phyloP scores from a whole-genome alignment of 768 basidiomycete genomes.

The Boletus coccyginus region DNA sequence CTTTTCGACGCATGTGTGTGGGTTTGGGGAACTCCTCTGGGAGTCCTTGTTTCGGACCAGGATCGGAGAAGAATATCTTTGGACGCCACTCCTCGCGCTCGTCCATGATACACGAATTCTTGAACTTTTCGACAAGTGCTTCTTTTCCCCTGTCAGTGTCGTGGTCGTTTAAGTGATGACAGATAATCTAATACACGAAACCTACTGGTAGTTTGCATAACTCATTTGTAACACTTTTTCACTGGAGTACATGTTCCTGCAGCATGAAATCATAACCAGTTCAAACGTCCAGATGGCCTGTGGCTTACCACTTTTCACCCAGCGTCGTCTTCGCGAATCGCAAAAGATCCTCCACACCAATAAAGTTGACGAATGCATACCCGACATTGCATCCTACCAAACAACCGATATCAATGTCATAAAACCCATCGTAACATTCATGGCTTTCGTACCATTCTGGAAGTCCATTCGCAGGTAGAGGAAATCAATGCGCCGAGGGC shows the following conservation, averaged over 20 bases:
- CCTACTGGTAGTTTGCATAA: constrained; percentile 90
- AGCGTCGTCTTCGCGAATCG: constrained; percentile 70
- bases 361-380: constrained; percentile 90
- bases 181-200: constrained; percentile 11
- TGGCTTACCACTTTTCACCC: constrained; percentile 74
- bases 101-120: constrained; percentile 89
- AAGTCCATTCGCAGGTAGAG: constrained; percentile 88
- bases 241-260: constrained; percentile 88
- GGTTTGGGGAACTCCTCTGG: constrained; percentile 81
- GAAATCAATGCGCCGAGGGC: constrained; percentile 79
- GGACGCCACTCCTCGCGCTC: constrained; percentile 81
- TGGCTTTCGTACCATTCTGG: constrained; percentile 55
- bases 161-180: constrained; percentile 7
- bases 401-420: constrained; percentile 1
- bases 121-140: constrained; percentile 88
- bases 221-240: constrained; percentile 91
- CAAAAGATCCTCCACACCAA: constrained; percentile 71
- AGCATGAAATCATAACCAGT: constrained; percentile 1
- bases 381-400: constrained; percentile 69
- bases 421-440: not conserved
- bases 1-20: constrained; percentile 77
- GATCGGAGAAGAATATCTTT: constrained; percentile 75
- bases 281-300: not conserved
- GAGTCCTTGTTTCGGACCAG: constrained; percentile 68
- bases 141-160: constrained; percentile 68